A percentile compares a stretch with the other conserved stretches of the same genome.
phyloP scores from a whole-genome alignment of 768 basidiomycete species.

The Phaeotremella skinneri region DNA sequence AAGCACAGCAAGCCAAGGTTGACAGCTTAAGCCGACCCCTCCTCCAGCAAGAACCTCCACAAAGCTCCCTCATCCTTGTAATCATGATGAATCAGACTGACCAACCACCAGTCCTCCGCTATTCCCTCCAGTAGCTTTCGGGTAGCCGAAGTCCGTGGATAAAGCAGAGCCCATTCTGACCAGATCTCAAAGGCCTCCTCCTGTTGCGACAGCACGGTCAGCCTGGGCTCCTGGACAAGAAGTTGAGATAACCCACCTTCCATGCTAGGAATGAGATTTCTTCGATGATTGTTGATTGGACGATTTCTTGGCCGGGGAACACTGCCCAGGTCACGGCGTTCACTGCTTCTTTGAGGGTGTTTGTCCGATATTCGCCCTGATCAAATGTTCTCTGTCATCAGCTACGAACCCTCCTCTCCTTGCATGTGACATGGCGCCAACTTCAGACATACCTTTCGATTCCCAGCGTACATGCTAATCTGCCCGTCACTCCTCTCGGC shows the following conservation, averaged over 20 bases:
- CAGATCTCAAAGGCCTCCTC: slow-evolving; percentile 96
- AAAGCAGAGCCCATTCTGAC: slow-evolving; percentile 89
- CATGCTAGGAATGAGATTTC: slow-evolving; percentile 89
- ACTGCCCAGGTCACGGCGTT: slow-evolving; percentile 99
- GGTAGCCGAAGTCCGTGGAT: slow-evolving; percentile 70
- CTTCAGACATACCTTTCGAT: slow-evolving; percentile 60
- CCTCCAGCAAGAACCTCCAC: slow-evolving; percentile 75
- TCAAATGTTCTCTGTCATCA: neutral
- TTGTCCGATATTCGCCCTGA: slow-evolving; percentile 75
- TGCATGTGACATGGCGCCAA: neutral
- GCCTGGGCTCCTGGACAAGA: neutral
- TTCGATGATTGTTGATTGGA: slow-evolving; percentile 95
- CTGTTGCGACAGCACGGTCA: slow-evolving; percentile 53
- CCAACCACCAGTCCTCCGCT: slow-evolving; percentile 75
- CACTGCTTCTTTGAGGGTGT: slow-evolving; percentile 71
- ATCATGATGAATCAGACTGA: slow-evolving; percentile 90
- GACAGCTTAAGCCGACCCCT: slow-evolving; percentile 6
- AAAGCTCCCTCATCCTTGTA: slow-evolving; percentile 74
- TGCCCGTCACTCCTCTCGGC: slow-evolving; percentile 45
- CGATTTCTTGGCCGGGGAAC: slow-evolving; percentile 93
- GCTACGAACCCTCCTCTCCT: neutral
- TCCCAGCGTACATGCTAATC: slow-evolving; percentile 85
- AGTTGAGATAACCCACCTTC: slow-evolving; percentile 67
- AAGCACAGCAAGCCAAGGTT: no score
- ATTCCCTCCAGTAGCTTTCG: slow-evolving; percentile 71